Conservation (phyloP, 345 rosid species). For the Sapria himalayana region DNA sequence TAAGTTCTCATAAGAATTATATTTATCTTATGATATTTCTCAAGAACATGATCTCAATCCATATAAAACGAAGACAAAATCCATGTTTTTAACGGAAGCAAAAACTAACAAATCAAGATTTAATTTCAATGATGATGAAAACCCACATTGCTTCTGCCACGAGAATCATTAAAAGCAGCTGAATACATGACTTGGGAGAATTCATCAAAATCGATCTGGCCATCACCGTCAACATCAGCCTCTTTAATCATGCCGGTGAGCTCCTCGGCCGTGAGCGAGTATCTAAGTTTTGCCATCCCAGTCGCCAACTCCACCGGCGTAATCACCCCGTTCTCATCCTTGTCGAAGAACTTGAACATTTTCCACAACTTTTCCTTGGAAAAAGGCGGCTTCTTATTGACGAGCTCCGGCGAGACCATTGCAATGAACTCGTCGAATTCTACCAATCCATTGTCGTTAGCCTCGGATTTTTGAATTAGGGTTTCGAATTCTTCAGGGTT, state of each 20-base stretch:
- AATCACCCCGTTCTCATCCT: constrained; percentile 60
- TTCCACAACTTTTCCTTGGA: constrained; percentile 47
- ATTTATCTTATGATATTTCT: too few species aligned
- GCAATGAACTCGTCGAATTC: constrained; percentile 75
- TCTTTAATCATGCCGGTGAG: constrained; percentile 86
- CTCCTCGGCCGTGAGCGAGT: constrained; percentile 60
- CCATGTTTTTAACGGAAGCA: too few species aligned
- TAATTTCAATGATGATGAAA: too few species aligned
- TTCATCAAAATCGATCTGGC: constrained; percentile 60
- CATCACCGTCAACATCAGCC: constrained; percentile 87
- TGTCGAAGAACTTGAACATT: constrained; percentile 52
- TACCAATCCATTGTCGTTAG: constrained; percentile 62
- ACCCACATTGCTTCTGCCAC: constrained; percentile 27
- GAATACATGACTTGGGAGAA: constrained; percentile 64
- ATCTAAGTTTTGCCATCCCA: constrained; percentile 77
- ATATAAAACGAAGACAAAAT: too few species aligned
- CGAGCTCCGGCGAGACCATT: constrained; percentile 58
- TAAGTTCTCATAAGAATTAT: too few species aligned
- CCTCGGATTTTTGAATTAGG: constrained; percentile 51
- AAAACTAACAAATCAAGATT: too few species aligned
- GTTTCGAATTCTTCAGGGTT: constrained; percentile 56
- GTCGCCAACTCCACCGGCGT: constrained; percentile 74
- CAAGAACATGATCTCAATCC: too few species aligned
- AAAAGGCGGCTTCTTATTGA: constrained; percentile 47
- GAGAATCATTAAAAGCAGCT: constrained; percentile 73